These are phyloP conservation scores for Aristolochia californica DNA, from an alignment of 164 flowering plant genomes.

Conservation along the genomic window DNA sequence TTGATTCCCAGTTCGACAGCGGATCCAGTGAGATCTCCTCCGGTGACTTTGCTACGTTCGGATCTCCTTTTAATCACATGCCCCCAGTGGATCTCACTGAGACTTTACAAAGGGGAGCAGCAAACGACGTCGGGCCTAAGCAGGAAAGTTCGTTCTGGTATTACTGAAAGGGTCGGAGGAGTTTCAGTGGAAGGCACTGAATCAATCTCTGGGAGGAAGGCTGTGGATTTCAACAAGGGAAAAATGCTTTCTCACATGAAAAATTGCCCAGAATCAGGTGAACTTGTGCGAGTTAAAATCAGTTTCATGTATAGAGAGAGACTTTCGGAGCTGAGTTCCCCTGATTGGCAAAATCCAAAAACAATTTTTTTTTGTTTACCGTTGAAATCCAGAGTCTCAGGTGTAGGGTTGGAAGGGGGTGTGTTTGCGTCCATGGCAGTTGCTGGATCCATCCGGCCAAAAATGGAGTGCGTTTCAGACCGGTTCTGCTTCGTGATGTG, in stretches of 20 bases:
- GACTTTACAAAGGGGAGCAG: constrained; percentile 15
- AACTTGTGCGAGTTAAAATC: neutral
- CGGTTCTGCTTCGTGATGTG: neutral
- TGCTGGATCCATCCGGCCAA: neutral
- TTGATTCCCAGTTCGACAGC: constrained; percentile 23
- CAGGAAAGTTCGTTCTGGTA: constrained; percentile 48
- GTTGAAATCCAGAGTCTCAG: neutral
- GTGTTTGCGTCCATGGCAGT: neutral
- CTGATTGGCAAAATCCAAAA: neutral
- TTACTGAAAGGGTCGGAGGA: constrained; percentile 9
- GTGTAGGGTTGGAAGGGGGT: neutral
- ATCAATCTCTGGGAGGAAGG: neutral
- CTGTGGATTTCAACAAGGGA: constrained; percentile 3
- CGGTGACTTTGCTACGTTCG: constrained; percentile 21
- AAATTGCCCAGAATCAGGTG: constrained; percentile 1
- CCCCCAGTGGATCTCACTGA: constrained; percentile 24
- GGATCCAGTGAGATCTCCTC: constrained; percentile 16
- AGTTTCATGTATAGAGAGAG: constrained; percentile 1
- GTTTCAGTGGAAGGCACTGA: neutral
- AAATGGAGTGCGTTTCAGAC: neutral
- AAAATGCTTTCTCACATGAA: neutral
- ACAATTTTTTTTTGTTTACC: neutral
- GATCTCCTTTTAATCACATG: constrained; percentile 40
- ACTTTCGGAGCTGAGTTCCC: too few relatives aligned
- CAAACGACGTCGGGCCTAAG: constrained; percentile 21